Percentiles rank a stretch among this genome's conserved stretches.
phyloP scores from a whole-genome alignment of 805 yeast species.

The Jamesozyma spencerorum region DNA sequence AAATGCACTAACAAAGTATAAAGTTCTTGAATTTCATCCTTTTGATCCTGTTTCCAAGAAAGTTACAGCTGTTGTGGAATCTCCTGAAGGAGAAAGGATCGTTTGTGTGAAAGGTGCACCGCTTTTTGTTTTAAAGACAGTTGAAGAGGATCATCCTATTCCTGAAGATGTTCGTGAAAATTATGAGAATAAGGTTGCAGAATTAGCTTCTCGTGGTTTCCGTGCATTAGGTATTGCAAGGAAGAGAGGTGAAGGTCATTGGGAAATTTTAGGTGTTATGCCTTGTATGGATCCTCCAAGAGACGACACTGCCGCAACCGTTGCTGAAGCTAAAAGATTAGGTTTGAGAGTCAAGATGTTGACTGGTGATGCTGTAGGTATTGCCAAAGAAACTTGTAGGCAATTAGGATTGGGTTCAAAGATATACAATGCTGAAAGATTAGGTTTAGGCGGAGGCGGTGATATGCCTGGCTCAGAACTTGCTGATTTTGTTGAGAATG shows the following conservation, averaged over 20 bases:
- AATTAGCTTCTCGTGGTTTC: slow-evolving; percentile 96
- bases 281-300: slow-evolving; percentile 99
- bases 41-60: slow-evolving; percentile 96
- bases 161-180: slow-evolving; percentile 89
- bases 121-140: slow-evolving; percentile 90
- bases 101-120: slow-evolving; percentile 98
- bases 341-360: slow-evolving; percentile 96
- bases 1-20: slow-evolving; percentile 84
- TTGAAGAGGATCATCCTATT: slow-evolving; percentile 92
- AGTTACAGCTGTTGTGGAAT: slow-evolving; percentile 89
- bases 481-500: slow-evolving; percentile 94
- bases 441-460: slow-evolving; percentile 93
- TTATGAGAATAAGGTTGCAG: slow-evolving; percentile 94
- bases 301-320: slow-evolving; percentile 94
- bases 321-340: slow-evolving; percentile 77
- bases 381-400: slow-evolving; percentile 96
- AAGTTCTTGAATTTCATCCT: slow-evolving; percentile 91
- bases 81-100: slow-evolving; percentile 91
- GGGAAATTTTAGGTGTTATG: slow-evolving; percentile 97
- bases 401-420: slow-evolving; percentile 94
- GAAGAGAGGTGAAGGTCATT: slow-evolving; percentile 95
- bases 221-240: slow-evolving; percentile 97
- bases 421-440: slow-evolving; percentile 93
- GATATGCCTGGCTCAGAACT: slow-evolving; percentile 95
- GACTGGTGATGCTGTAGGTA: slow-evolving; percentile 98